Evolutionary conservation across 768 basidiomycete genomes (phyloP), one percentile per base, ranked within the genome.

Genomic region (Russula earlei): DNA sequence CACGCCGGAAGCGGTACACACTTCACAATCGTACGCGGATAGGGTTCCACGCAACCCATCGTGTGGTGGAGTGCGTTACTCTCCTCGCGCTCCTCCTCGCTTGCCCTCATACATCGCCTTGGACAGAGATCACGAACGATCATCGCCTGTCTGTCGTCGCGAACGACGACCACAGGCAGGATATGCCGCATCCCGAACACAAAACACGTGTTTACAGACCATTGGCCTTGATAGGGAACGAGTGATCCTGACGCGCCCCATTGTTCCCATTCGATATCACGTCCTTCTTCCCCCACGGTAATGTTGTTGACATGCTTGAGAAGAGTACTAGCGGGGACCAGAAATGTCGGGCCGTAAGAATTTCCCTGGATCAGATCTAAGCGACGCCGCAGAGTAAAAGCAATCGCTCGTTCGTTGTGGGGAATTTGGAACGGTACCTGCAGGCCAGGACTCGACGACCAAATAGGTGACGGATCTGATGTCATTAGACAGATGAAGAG

Each of bases 341-440:
- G 29, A 45, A 41, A 48, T 14, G 49, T 51, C 20, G 58, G 15
- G 45, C 22, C 8, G 29, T 2, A 17, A 19, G 27, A 5, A 20
- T 0, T 3, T 12, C 15, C 17, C 10, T 14, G n/a, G n/a, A n/a
- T n/a, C n/a, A n/a, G 25, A 42, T n/a, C 1, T 24, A 19, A 1
- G 22, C 2, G 19, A 25, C n/a, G 22, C n/a, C n/a, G n/a, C 15
- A 52, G 25, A 33, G 46, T 52, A 37, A 56, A 27, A 3, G 37
- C 52, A 48, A 62, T 34, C 20, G 49, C 34, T 12, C 43, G 54
- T 15, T 62, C 54, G n/a, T 57, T 36, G 12, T 47, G 6, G 19
- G 55, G 37, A 19, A 37, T 48, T 36, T 49, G 48, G 45, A 62
- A 62, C 10, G 62, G 71, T 71, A 78, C 45, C 29, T 45, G 48